Evolutionary conservation across 2,329 filamentous ascomycete species (phyloP), one percentile per base, ranked within the genome.

Genomic region (Talaromyces sp.): DNA sequence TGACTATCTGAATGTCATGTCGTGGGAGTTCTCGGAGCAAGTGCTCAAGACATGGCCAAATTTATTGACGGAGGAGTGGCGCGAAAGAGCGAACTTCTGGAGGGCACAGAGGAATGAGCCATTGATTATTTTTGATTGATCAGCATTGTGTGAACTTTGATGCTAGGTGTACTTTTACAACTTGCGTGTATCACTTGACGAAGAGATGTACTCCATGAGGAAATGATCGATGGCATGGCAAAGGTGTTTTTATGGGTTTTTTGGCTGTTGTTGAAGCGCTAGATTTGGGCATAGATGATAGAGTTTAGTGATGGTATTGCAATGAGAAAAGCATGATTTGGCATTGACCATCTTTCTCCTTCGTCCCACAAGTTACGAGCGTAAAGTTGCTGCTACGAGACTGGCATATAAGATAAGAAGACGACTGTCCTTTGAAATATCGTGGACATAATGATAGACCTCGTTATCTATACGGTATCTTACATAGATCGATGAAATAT

Each of bases 21-120:
- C 74, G 4, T 80, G 77, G 77, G 77, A 80, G 63, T 75, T 79
- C 55, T 79, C 76, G n/a, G 71, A 72, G 25, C 64, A 67, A 9
- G 69, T 77, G 1, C 67, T 79, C 31, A 74, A 77, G 62, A 70
- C 72, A 33, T 80, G 77, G 76, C 73, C 75, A 14, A 79, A 76
- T 73, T 62, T 80, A 31, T 63, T 79, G 5, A 75, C 75, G 4
- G 61, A 64, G 12, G 72, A 74, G 55, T 79, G 76, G 75, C 72
- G 73, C 16, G 69, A 74, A 46, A 69, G 77, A 48, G 75, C 76
- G 7, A 79, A 79, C 60, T 77, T 77, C 61, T 80, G 77, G 77
- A 67, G 77, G 58, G 64, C 70, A 46, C 76, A 79, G 63, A 69
- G 77, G 63, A 74, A 75, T 35, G 73, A 69, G 16, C 68, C 72